phyloP scores from a whole-genome alignment of 129 eudicot genomes.

The Tagetes erecta region DNA sequence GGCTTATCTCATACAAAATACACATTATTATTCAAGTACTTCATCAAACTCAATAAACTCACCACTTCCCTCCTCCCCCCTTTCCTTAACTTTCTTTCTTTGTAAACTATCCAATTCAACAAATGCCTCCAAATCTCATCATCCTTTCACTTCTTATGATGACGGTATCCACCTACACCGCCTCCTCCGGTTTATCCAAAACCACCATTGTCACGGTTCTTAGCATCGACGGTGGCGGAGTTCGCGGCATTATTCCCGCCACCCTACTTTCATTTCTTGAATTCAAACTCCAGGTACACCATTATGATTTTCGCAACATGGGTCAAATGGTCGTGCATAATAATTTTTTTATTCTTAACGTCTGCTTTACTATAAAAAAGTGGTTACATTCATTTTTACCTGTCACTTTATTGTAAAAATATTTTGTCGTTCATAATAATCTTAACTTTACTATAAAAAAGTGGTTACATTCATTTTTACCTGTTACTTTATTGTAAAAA shows the following conservation, averaged over 20 bases:
- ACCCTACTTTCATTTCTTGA: conserved; percentile 70
- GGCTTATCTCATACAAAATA: neutral
- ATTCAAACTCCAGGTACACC: conserved; percentile 63
- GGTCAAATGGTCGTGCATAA: too few species aligned
- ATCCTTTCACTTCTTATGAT: conserved; percentile 26
- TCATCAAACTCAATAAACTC: conserved; percentile 12
- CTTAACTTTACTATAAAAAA: too few species aligned
- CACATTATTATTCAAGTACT: neutral
- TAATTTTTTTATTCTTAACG: too few species aligned
- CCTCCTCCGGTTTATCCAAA: conserved; percentile 19
- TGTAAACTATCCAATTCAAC: neutral
- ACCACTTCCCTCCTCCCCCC: conserved; percentile 23
- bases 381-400: too few species aligned
- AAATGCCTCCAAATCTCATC: conserved; percentile 4
- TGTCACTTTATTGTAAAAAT: too few species aligned
- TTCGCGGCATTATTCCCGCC: conserved; percentile 69
- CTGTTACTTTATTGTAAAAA: too few species aligned
- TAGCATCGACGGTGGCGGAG: conserved; percentile 78
- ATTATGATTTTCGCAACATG: neutral
- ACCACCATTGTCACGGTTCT: conserved; percentile 52
- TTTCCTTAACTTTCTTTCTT: neutral
- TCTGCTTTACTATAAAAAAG: too few species aligned
- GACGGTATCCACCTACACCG: neutral
- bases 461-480: too few species aligned
- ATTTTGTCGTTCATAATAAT: too few species aligned